phyloP scores from a whole-genome alignment of 192 early-diverging fungal species.

The Lunasporangiospora selenospora region DNA sequence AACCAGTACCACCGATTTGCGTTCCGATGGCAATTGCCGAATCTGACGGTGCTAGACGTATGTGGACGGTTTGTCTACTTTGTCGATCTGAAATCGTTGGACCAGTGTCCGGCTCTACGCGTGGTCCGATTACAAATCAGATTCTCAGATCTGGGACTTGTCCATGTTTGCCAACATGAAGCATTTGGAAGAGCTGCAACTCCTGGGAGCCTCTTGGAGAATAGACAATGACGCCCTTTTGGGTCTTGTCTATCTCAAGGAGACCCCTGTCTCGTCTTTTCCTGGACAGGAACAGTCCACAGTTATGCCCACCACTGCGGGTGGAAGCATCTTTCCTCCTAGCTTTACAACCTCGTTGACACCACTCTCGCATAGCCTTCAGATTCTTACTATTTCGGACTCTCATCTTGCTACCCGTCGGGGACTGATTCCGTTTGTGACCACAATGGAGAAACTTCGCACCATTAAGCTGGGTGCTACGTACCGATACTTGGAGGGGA shows the following conservation, averaged over 20 bases:
- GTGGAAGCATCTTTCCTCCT: too few species aligned
- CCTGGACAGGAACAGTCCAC: too few species aligned
- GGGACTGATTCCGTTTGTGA: conserved; percentile 8
- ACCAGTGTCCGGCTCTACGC: conserved; percentile 6
- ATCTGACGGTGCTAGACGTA: conserved; percentile 12
- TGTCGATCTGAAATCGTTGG: conserved; percentile 10
- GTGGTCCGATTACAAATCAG: conserved; percentile 13
- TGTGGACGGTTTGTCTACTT: conserved; percentile 22
- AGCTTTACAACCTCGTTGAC: too few species aligned
- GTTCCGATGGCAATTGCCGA: conserved; percentile 11
- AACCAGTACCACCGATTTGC: conserved; percentile 12
- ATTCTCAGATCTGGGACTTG: conserved; percentile 2
- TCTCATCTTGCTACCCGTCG: background rate
- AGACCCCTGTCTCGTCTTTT: background rate
- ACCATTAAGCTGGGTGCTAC: conserved; percentile 8
- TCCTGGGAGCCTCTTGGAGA: conserved; percentile 14
- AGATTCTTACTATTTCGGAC: conserved; percentile 8
- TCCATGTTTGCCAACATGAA: conserved; percentile 10
- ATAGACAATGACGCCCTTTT: conserved; percentile 20
- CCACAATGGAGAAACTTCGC: conserved; percentile 9
- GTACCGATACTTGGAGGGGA: background rate
- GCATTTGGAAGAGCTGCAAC: conserved; percentile 15
- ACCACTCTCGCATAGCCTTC: too few species aligned
- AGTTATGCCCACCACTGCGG: too few species aligned
- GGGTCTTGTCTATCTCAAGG: background rate